Conservation (phyloP, 2,329 filamentous ascomycete species). For the Pseudogymnoascus sp. region DNA sequence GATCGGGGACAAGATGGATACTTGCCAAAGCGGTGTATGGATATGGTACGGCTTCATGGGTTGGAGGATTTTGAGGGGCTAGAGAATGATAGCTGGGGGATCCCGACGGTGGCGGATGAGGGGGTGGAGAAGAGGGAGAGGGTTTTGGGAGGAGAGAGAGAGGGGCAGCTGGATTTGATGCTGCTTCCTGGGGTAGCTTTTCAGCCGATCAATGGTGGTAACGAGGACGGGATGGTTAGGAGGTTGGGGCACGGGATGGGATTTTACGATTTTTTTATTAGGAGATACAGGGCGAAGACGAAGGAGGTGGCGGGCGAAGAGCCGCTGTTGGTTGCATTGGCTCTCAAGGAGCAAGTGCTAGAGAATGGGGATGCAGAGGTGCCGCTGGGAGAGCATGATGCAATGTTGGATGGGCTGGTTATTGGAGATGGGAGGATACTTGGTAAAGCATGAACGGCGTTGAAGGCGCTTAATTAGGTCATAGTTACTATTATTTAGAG, state of each 20-base stretch:
- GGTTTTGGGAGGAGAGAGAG: constrained; percentile 53
- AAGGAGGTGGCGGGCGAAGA: constrained; percentile 54
- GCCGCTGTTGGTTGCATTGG: constrained; percentile 63
- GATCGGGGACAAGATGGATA: constrained; percentile 21
- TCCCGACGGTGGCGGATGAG: constrained; percentile 69
- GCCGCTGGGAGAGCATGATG: constrained; percentile 70
- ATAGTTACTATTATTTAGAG: not conserved
- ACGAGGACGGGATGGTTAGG: constrained; percentile 56
- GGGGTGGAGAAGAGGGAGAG: constrained; percentile 63
- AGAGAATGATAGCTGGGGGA: constrained; percentile 80
- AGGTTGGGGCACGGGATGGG: constrained; percentile 90
- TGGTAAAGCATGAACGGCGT: not conserved
- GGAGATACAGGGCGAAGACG: constrained; percentile 52
- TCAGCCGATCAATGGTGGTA: constrained; percentile 29
- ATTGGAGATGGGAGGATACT: constrained; percentile 61
- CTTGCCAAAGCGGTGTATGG: constrained; percentile 68
- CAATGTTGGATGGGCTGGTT: constrained; percentile 69
- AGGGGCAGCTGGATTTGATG: constrained; percentile 68
- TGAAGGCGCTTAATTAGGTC: not conserved
- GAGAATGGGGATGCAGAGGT: constrained; percentile 51
- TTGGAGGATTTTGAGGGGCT: constrained; percentile 72
- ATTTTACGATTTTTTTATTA: constrained; percentile 92
- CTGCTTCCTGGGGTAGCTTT: constrained; percentile 92
- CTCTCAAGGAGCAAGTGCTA: constrained; percentile 79
- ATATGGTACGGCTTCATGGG: constrained; percentile 77